phyloP scores from a whole-genome alignment of 2,329 filamentous ascomycete genomes.

The Pyrenophora seminiperda region DNA sequence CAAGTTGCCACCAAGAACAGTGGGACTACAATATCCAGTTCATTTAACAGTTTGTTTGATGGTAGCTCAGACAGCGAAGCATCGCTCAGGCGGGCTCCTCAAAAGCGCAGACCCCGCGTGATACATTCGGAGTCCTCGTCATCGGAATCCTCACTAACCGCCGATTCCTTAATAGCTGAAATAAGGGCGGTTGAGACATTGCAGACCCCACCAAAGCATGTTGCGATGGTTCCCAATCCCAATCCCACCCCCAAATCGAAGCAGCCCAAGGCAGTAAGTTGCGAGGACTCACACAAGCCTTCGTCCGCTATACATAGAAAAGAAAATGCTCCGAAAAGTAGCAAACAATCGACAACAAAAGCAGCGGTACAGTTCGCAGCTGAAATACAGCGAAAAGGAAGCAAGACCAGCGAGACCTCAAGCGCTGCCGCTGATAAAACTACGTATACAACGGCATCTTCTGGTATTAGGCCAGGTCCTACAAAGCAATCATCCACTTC shows the following conservation, averaged over 20 bases:
- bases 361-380: too few species aligned
- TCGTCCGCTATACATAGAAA: too few species aligned
- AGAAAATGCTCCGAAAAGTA: too few species aligned
- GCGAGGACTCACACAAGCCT: too few species aligned
- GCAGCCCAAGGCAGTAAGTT: not conserved
- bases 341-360: too few species aligned
- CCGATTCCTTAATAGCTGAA: conserved; percentile 15
- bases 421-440: not conserved
- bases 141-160: conserved; percentile 11
- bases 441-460: not conserved
- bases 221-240: not conserved
- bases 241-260: not conserved
- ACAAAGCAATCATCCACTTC: not conserved
- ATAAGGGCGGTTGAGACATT: not conserved
- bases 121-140: conserved; percentile 25
- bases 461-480: not conserved
- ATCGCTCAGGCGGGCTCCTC: conserved; percentile 1
- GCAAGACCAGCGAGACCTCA: not conserved
- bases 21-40: conserved; percentile 3
- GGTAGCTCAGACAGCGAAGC: not conserved
- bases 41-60: conserved; percentile 15
- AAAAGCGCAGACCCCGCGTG: conserved; percentile 18
- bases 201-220: not conserved
- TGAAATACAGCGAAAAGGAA: not conserved
- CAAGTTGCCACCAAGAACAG: not conserved